A percentile compares a stretch with the other conserved stretches of the same genome.
Evolutionary conservation across 2,329 filamentous ascomycete species (phyloP).

Genomic region (Paracamarosporium sp.): DNA sequence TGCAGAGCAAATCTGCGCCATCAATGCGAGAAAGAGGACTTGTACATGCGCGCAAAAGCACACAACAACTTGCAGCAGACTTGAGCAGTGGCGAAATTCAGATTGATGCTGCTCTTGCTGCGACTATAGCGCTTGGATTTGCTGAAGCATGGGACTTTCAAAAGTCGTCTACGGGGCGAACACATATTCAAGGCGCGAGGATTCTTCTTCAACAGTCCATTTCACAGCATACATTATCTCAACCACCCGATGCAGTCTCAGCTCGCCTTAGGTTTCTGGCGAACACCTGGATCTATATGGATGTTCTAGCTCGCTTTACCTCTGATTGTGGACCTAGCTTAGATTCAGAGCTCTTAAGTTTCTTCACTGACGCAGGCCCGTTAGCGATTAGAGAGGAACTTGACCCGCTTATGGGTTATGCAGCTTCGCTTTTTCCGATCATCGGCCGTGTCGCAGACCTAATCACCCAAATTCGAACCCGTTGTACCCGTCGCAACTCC

Average conservation of each 20-base stretch:
- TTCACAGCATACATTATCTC: conserved; percentile 47
- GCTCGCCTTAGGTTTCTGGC: conserved; percentile 68
- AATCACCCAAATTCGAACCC: conserved; percentile 64
- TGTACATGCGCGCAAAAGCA: conserved; percentile 68
- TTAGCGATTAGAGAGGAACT: conserved; percentile 50
- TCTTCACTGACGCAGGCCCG: conserved; percentile 16
- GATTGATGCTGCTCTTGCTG: conserved; percentile 68
- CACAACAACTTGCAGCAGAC: conserved; percentile 60
- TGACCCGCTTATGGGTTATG: conserved; percentile 73
- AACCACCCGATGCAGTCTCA: conserved; percentile 33
- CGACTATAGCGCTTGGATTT: conserved; percentile 70
- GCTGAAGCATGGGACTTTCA: conserved; percentile 73
- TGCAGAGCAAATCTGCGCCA: conserved; percentile 64
- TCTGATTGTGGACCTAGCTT: conserved; percentile 62
- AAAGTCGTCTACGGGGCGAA: conserved; percentile 66
- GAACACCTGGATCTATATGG: conserved; percentile 75
- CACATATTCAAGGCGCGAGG: conserved; percentile 69
- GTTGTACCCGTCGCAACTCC: conserved; percentile 57
- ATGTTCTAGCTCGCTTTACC: conserved; percentile 72
- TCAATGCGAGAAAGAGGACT: conserved; percentile 64
- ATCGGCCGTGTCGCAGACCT: conserved; percentile 70
- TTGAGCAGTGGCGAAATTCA: conserved; percentile 65
- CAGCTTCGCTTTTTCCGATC: conserved; percentile 68
- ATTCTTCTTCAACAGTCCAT: conserved; percentile 66
- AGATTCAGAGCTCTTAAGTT: conserved; percentile 49